phyloP scores from a whole-genome alignment of 495 filamentous ascomycete genomes.

The Cryomyces minteri region DNA sequence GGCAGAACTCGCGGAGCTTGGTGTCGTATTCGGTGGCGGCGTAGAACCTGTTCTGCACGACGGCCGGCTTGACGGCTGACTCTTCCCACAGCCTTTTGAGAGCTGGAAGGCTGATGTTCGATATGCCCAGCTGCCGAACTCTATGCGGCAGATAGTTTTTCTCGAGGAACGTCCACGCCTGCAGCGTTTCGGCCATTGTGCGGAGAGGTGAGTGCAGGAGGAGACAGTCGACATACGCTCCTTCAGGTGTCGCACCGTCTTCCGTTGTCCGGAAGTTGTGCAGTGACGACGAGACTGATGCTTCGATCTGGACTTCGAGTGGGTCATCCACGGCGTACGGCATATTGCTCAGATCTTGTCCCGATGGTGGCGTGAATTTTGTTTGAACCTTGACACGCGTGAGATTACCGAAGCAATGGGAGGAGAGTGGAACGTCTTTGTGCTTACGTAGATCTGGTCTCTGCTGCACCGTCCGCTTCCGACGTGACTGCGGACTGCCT shows the following conservation, averaged over 20 bases:
- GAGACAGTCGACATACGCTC: constrained; percentile 51
- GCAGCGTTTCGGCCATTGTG: constrained; percentile 35
- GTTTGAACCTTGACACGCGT: constrained; percentile 45
- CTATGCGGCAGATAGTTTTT: constrained; percentile 37
- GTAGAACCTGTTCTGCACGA: constrained; percentile 66
- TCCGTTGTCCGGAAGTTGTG: constrained; percentile 32
- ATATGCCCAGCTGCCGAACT: constrained; percentile 53
- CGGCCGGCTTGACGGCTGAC: constrained; percentile 32
- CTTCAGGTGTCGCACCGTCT: constrained; percentile 10
- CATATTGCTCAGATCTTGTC: constrained; percentile 39
- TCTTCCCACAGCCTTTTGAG: constrained; percentile 31
- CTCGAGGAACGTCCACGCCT: constrained; percentile 45
- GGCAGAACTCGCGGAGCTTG: constrained; percentile 41
- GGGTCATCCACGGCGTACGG: constrained; percentile 36
- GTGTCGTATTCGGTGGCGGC: constrained; percentile 39
- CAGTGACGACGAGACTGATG: constrained; percentile 50
- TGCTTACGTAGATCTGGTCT: constrained; percentile 39
- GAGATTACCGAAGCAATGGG: too few relatives aligned
- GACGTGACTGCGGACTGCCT: constrained; percentile 40
- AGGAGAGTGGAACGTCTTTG: not conserved
- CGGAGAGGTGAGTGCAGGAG: constrained; percentile 53
- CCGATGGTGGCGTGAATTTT: constrained; percentile 48
- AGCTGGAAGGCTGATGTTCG: constrained; percentile 39
- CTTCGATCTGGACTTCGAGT: constrained; percentile 40
- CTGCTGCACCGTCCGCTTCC: constrained; percentile 35